Conservation (phyloP, 225 moss, liverwort and hornwort genomes). For the Asterella californica region DNA sequence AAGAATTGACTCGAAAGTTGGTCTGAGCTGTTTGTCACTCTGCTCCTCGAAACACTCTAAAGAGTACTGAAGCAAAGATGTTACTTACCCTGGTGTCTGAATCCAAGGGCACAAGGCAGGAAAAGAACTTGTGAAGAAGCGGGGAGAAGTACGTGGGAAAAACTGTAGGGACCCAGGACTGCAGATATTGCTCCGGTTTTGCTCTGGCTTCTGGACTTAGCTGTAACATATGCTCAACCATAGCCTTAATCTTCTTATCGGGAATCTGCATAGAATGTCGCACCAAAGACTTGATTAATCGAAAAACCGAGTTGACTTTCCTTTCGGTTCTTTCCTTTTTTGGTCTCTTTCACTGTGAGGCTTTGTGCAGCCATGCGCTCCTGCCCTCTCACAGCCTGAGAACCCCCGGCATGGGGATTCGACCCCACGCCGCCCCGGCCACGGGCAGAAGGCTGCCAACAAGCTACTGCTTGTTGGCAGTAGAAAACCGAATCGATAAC, state of each 20-base stretch:
- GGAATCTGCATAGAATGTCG: constrained; percentile 60
- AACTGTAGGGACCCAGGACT: constrained; percentile 65
- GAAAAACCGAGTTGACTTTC: no score
- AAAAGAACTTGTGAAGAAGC: constrained; percentile 93
- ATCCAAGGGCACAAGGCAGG: constrained; percentile 82
- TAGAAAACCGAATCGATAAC: no score
- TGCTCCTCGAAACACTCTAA: neutral
- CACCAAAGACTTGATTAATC: neutral
- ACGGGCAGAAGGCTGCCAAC: no score
- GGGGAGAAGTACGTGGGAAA: constrained; percentile 96
- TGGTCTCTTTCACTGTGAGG: no score
- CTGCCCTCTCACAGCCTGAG: no score
- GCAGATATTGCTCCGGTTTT: constrained; percentile 75
- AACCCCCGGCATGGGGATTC: no score
- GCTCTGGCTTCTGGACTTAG: constrained; percentile 59
- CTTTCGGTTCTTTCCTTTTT: no score
- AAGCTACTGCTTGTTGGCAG: no score
- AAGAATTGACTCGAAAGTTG: neutral
- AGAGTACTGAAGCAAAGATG: no score
- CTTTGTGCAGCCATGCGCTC: no score
- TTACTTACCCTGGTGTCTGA: constrained; percentile 90
- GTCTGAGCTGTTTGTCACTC: neutral
- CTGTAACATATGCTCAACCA: constrained; percentile 96
- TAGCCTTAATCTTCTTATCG: constrained; percentile 70
- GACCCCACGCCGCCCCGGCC: no score